Percentiles rank a stretch among this genome's conserved stretches.
Conservation (phyloP, 2,329 filamentous ascomycete genomes). For the Pseudofabraea citricarpa region DNA sequence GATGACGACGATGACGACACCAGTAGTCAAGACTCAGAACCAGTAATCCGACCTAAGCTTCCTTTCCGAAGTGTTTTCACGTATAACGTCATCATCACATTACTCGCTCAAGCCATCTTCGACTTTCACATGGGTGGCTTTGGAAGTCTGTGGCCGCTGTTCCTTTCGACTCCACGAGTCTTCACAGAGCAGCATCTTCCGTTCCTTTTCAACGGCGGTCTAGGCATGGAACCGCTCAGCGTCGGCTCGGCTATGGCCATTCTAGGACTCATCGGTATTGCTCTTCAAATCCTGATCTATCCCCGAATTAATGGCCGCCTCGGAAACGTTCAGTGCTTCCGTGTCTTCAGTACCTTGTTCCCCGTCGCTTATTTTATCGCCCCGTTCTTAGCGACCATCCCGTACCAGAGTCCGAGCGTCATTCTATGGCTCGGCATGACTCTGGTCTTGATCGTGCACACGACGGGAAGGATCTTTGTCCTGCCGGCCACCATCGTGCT, state of each 20-base stretch:
- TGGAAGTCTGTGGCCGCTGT: constrained; percentile 52
- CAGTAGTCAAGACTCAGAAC: background rate
- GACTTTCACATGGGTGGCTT: constrained; percentile 35
- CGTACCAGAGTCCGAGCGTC: no score
- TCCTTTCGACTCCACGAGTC: constrained; percentile 48
- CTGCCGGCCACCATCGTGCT: constrained; percentile 52
- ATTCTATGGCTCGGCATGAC: constrained; percentile 44
- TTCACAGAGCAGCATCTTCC: constrained; percentile 9
- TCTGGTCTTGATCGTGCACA: constrained; percentile 47
- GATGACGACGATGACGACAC: background rate
- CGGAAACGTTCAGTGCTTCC: constrained; percentile 62
- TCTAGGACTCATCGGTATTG: constrained; percentile 68
- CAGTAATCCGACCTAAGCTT: constrained; percentile 4
- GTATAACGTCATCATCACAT: constrained; percentile 34
- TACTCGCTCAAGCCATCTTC: constrained; percentile 45
- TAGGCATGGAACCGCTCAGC: constrained; percentile 62
- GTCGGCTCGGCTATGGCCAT: constrained; percentile 72
- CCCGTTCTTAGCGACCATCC: no score
- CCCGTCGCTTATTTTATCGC: constrained; percentile 63
- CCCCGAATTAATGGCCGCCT: constrained; percentile 58
- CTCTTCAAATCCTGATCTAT: constrained; percentile 65
- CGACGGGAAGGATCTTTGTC: constrained; percentile 52
- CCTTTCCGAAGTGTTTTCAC: constrained; percentile 7
- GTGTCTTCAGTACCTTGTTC: constrained; percentile 60
- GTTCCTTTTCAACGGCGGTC: constrained; percentile 50